Base-by-base conservation (phyloP, 2,329 filamentous ascomycete species). In the Penicillium sp. region DNA sequence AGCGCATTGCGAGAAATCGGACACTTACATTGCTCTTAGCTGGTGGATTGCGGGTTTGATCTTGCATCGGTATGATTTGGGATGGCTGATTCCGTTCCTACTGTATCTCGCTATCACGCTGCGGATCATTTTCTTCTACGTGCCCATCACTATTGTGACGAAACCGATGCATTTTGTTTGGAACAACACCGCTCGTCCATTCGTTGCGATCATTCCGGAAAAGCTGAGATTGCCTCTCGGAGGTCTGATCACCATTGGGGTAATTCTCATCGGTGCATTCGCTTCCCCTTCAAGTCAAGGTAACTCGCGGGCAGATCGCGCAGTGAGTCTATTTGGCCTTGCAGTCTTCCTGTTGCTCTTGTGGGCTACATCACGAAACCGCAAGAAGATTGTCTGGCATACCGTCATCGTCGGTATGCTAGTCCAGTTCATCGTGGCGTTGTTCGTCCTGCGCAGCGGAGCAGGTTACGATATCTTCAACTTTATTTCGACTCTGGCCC, bases 401-500 rank as follows among this genome's bases (percentile, higher is more conserved):
- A 89, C 88, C 1, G 88, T 96, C 62, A 89, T 95, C 55, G 89
- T 88, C 34, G 92, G 92, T 54, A 94, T 95, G 87, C 78, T 95
- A 39, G 79, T 86, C 10, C 92, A 96, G 72, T 96, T 92, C 74
- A 79, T 96, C 67, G 82, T 96, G 58, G 91, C 90, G 4, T 79
- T 96, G 12, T 96, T 96, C 65, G 92, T 96, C 44, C 79, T 96
- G 61, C 84, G 90, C 44, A 94, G 90, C 3, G 74, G 80, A 36
- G 89, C 84, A 36, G 92, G 91, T 53, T 95, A 85, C 74, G 89
- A 95, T 73, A 95, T 96, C 68, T 96, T 96, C 82, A 85, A 84
- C 71, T 96, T 95, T 76, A 83, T 96, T 63, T 91, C 90, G 4
- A 79, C 78, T 48, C 81, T 93, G 9, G 90, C 90, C 2, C 83